Conservation (phyloP, 148 eudicot species). For the Cornus florida region DNA sequence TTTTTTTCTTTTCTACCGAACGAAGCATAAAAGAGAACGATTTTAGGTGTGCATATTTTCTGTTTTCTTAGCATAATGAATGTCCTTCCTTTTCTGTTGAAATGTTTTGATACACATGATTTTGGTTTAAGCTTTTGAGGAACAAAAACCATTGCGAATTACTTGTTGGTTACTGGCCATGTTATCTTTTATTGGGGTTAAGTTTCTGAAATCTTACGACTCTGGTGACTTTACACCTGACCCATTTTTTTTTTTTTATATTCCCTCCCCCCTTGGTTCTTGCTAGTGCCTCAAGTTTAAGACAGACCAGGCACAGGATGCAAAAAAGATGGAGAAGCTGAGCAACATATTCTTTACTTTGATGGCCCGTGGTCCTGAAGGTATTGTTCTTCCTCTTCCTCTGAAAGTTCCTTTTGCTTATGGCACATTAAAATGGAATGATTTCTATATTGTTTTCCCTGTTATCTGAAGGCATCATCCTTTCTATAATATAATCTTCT, state of each 20-base stretch:
- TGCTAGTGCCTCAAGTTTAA: slow-evolving; percentile 84
- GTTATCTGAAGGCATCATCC: not conserved
- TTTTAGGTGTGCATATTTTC: not conserved
- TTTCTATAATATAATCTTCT: not conserved
- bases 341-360: slow-evolving; percentile 82
- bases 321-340: slow-evolving; percentile 93
- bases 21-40: too few relatives aligned
- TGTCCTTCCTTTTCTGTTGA: not conserved
- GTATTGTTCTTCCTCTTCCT: slow-evolving; percentile 26
- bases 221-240: not conserved
- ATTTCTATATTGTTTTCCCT: not conserved
- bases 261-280: not conserved
- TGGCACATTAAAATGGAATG: not conserved
- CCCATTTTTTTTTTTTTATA: not conserved
- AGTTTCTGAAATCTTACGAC: not conserved
- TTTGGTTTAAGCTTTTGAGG: not conserved
- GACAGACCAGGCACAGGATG: slow-evolving; percentile 96
- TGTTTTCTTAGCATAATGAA: not conserved
- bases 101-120: not conserved
- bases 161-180: not conserved
- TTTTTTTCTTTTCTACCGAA: too few relatives aligned
- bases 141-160: not conserved
- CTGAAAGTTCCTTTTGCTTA: not conserved
- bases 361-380: slow-evolving; percentile 97
- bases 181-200: not conserved